Conservation (phyloP, 2,329 filamentous ascomycete species). For the Fusarium sp. region DNA sequence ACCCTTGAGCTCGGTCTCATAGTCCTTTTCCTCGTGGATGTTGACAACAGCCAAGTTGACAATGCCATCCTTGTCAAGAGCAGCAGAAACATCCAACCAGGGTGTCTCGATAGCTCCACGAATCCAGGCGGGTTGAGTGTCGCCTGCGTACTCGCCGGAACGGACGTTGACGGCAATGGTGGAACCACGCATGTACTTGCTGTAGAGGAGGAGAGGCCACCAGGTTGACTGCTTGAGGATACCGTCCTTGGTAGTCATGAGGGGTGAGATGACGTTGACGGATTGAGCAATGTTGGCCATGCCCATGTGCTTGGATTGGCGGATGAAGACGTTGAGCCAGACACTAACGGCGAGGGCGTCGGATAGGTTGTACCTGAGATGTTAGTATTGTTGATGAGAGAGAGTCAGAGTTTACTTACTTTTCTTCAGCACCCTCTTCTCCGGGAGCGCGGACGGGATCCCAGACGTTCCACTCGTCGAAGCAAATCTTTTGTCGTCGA, state of each 20-base stretch:
- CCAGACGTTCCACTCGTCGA: conserved; percentile 90
- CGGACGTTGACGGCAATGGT: conserved; percentile 75
- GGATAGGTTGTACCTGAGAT: conserved; percentile 71
- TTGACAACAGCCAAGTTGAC: conserved; percentile 80
- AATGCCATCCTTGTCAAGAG: conserved; percentile 66
- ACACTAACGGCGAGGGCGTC: conserved; percentile 80
- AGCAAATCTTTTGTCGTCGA: conserved; percentile 78
- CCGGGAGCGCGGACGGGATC: conserved; percentile 78
- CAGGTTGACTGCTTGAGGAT: conserved; percentile 79
- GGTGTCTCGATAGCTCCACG: conserved; percentile 74
- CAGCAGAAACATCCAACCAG: conserved; percentile 76
- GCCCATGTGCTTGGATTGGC: conserved; percentile 76
- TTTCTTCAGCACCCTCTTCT: conserved; percentile 77
- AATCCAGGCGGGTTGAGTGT: conserved; percentile 75
- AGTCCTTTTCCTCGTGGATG: conserved; percentile 69
- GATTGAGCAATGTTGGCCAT: conserved; percentile 85
- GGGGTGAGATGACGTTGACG: conserved; percentile 81
- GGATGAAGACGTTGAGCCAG: conserved; percentile 82
- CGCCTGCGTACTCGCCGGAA: conserved; percentile 72
- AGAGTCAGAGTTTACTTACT: conserved; percentile 24
- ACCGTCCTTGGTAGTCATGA: conserved; percentile 76
- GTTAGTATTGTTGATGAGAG: background rate
- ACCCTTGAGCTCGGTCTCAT: conserved; percentile 70
- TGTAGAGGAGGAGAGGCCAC: conserved; percentile 75
- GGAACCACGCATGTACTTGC: conserved; percentile 74